Evolutionary conservation across 257 asterid genomes (phyloP).

Genomic region (Paraleonurus japonicus): DNA sequence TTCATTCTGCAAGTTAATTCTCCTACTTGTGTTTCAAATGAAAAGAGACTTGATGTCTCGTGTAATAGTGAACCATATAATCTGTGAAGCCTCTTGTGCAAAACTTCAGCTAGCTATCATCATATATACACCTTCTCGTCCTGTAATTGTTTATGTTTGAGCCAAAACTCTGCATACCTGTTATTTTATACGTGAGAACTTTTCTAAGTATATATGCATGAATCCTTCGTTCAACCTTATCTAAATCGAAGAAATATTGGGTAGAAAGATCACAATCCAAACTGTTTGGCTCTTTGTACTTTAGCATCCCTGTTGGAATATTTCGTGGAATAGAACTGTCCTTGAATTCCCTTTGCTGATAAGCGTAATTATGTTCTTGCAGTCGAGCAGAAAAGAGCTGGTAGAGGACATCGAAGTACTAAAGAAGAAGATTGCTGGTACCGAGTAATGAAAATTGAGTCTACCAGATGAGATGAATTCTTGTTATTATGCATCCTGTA

Average conservation of each 20-base stretch:
- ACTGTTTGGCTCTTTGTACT: neutral
- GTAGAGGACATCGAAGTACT: constrained; percentile 71
- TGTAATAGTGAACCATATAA: neutral
- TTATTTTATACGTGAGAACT: neutral
- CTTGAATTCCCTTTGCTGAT: neutral
- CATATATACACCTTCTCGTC: neutral
- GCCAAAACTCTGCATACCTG: no score
- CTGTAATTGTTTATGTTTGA: neutral
- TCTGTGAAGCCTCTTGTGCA: neutral
- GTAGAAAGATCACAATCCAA: neutral
- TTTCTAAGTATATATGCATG: neutral
- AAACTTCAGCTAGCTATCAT: neutral
- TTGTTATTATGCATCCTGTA: constrained; percentile 7
- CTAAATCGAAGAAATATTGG: neutral
- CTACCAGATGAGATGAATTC: neutral
- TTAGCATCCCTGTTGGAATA: neutral
- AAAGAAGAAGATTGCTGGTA: constrained; percentile 92
- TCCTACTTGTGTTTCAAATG: neutral
- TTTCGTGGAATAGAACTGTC: neutral
- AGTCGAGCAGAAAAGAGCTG: constrained; percentile 91
- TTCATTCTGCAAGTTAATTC: neutral
- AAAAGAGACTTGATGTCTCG: neutral
- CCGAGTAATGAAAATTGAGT: constrained; percentile 11
- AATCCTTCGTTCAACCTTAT: neutral
- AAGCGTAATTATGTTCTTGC: constrained; percentile 20